Conservation (phyloP, 352 stramenopile species). For the Phytophthora nicotianae region DNA sequence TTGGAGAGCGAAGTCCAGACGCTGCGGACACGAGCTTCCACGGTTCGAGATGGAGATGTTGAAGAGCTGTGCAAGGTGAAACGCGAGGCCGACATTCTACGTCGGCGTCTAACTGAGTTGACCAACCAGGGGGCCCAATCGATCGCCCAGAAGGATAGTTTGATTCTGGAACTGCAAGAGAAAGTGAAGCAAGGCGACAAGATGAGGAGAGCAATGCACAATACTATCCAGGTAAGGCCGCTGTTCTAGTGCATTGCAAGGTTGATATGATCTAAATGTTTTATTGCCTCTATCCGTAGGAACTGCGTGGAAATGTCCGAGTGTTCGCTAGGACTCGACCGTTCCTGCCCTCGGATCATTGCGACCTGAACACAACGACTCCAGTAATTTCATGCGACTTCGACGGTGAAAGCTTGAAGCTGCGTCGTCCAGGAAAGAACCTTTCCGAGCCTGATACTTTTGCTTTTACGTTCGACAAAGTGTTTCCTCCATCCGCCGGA, state of each 20-base stretch:
- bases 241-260: neutral
- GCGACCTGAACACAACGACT: slow-evolving; percentile 47
- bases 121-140: slow-evolving; percentile 64
- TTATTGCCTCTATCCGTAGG: slow-evolving; percentile 55
- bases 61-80: slow-evolving; percentile 76
- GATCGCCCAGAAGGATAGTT: slow-evolving; percentile 71
- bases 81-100: slow-evolving; percentile 72
- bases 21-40: slow-evolving; percentile 53
- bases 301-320: slow-evolving; percentile 98
- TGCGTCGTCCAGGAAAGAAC: slow-evolving; percentile 56
- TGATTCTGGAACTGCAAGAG: slow-evolving; percentile 73
- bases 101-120: slow-evolving; percentile 69
- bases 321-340: slow-evolving; percentile 96
- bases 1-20: slow-evolving; percentile 78
- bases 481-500: slow-evolving; percentile 92
- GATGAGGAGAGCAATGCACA: slow-evolving; percentile 96
- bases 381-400: slow-evolving; percentile 71
- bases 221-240: slow-evolving; percentile 90
- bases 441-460: slow-evolving; percentile 55
- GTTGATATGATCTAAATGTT: slow-evolving; percentile 11
- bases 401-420: slow-evolving; percentile 70
- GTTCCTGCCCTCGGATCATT: slow-evolving; percentile 83
- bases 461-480: slow-evolving; percentile 96
- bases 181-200: slow-evolving; percentile 83
- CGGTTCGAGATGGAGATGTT: slow-evolving; percentile 61